A percentile compares a stretch with the other conserved stretches of the same genome.
Evolutionary conservation across 306 rosid genomes (phyloP).

Genomic region (Lathyrus sativus): DNA sequence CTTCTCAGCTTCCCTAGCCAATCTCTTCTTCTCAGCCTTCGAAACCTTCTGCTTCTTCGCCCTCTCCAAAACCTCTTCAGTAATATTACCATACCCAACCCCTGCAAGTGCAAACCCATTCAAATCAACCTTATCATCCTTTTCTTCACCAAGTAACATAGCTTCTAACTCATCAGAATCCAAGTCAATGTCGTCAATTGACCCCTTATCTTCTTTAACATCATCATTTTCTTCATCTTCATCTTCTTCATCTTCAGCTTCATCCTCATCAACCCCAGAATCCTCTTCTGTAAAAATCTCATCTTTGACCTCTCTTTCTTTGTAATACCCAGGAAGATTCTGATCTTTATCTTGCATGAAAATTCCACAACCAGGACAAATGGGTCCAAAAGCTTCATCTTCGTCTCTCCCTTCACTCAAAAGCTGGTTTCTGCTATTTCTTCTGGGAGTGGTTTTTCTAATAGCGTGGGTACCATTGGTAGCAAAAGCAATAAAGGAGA

Average conservation of each 20-base stretch:
- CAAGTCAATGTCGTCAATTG: conserved; percentile 58
- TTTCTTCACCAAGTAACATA: conserved; percentile 58
- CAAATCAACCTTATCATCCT: conserved; percentile 47
- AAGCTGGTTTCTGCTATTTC: conserved; percentile 49
- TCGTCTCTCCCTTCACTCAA: conserved; percentile 93
- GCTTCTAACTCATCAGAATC: conserved; percentile 83
- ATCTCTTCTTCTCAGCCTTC: conserved; percentile 74
- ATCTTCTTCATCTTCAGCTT: conserved; percentile 30
- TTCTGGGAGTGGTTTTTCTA: conserved; percentile 40
- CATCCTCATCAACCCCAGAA: conserved; percentile 37
- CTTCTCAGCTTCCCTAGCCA: conserved; percentile 70
- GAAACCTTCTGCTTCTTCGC: conserved; percentile 70
- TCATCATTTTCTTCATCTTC: conserved; percentile 35
- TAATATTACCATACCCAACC: conserved; percentile 85
- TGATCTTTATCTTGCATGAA: conserved; percentile 81
- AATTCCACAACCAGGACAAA: conserved; percentile 97
- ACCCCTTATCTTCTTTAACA: conserved; percentile 41
- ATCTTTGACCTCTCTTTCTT: conserved; percentile 47
- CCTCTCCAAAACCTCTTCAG: conserved; percentile 61
- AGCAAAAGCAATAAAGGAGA: conserved; percentile 42
- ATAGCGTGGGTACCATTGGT: conserved; percentile 44
- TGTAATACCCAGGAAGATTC: conserved; percentile 72
- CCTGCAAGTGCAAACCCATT: conserved; percentile 80
- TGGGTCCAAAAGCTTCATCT: conserved; percentile 69
- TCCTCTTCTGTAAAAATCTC: conserved; percentile 44